A percentile compares a stretch with the other conserved stretches of the same genome.
phyloP scores from a whole-genome alignment of 2,329 filamentous ascomycete species.

The Gaeumannomyces sp. region DNA sequence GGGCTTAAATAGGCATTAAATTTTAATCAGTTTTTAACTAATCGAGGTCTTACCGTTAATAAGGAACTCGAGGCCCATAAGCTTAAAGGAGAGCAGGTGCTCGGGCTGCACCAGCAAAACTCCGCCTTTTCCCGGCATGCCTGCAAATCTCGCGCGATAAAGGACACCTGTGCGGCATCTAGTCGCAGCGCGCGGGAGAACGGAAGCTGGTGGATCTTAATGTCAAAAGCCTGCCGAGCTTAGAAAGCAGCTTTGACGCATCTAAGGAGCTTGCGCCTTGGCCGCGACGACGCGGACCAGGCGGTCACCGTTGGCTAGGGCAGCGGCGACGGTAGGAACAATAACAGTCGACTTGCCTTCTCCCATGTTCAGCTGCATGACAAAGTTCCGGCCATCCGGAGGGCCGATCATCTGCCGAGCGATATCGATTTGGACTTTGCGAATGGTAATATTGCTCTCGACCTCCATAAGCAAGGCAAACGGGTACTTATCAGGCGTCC shows the following conservation, averaged over 20 bases:
- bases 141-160: conserved; percentile 32
- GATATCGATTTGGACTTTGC: conserved; percentile 52
- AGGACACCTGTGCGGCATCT: conserved; percentile 24
- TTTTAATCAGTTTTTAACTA: background rate
- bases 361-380: conserved; percentile 67
- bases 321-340: conserved; percentile 53
- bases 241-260: conserved; percentile 46
- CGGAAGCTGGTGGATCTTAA: conserved; percentile 50
- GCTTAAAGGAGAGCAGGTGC: conserved; percentile 56
- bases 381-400: conserved; percentile 34
- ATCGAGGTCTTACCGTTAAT: background rate
- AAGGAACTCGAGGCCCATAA: conserved; percentile 51
- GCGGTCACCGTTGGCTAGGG: conserved; percentile 41
- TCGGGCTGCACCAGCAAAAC: conserved; percentile 58
- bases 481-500: conserved; percentile 44
- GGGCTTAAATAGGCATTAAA: conserved; percentile 20
- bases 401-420: conserved; percentile 47
- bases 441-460: conserved; percentile 56
- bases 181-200: conserved; percentile 46
- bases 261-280: conserved; percentile 56
- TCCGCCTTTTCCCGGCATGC: conserved; percentile 45
- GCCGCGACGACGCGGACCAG: conserved; percentile 55
- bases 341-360: conserved; percentile 67
- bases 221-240: conserved; percentile 50
- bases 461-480: conserved; percentile 60